Evolutionary conservation across 2,329 filamentous ascomycete species (phyloP).

Genomic region (Colletotrichum plurivorum): DNA sequence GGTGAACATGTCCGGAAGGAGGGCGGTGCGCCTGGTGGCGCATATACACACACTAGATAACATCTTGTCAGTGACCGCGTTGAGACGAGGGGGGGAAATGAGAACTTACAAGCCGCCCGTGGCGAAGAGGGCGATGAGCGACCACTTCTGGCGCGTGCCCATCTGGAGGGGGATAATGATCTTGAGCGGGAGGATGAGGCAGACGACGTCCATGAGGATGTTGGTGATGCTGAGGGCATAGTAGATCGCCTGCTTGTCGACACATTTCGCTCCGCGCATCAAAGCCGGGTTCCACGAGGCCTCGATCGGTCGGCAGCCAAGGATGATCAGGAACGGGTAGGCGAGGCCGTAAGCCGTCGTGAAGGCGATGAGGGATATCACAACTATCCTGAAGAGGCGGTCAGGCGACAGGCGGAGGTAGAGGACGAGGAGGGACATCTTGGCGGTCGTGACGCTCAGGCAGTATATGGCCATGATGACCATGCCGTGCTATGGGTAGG

Average conservation of each 20-base stretch:
- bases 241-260: conserved; percentile 31
- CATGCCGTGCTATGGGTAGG: conserved; percentile 8
- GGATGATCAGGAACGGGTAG: conserved; percentile 41
- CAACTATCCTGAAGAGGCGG: conserved; percentile 49
- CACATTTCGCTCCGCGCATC: conserved; percentile 4
- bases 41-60: conserved; percentile 46
- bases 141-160: conserved; percentile 31
- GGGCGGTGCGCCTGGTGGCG: conserved; percentile 48
- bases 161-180: conserved; percentile 39
- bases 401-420: conserved; percentile 45
- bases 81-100: too few relatives aligned
- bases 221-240: conserved; percentile 34
- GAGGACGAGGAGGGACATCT: conserved; percentile 38
- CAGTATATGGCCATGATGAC: conserved; percentile 25
- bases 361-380: conserved; percentile 47
- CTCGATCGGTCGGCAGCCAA: conserved; percentile 28
- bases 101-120: conserved; percentile 33
- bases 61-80: not conserved
- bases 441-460: conserved; percentile 38
- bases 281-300: conserved; percentile 32
- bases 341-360: conserved; percentile 49
- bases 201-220: conserved; percentile 38
- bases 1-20: conserved; percentile 45
- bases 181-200: conserved; percentile 32
- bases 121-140: conserved; percentile 34